Base-by-base conservation (phyloP, 176 grass and related monocot species). In the Triticum monococcum region DNA sequence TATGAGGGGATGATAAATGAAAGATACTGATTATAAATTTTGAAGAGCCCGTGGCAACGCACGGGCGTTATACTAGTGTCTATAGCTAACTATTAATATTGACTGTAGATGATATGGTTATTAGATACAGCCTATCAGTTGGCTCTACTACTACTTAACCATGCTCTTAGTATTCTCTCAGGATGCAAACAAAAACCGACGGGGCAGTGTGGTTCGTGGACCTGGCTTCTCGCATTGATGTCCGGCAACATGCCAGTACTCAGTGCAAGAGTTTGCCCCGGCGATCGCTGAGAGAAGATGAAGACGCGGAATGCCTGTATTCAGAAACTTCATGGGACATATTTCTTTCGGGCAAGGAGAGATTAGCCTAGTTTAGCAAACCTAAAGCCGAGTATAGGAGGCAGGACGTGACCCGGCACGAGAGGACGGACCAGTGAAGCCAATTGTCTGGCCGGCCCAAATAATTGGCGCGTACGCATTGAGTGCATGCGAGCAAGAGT, bases 401-500 rank as follows among this genome's bases (percentile, higher is more conserved):
- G 7, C 79, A 17, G 50, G 57, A 61, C 18, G 63, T 64, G 37
- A 63, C 26, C 83, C 48, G 11, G n/a, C 88, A 86, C 64, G 38
- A 82, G 63, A 78, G 72, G 50, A 78, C 72, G 70, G 14, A 25
- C 67, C 59, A 80, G 72, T 83, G 57, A 87, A 68, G 68, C 85
- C 68, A 87, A 77, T 83, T 87, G 75, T 87, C 83, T 78, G 69
- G 46, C 62, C 80, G 35, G 41, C 67, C 75, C 74, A 22, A 84
- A 87, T 84, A 84, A 87, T 84, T 87, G 80, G 80, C 16, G 37
- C 36, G 2, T 46, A 11, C 13, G 85, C 77, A 86, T 72, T 79
- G 48, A 86, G 76, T 86, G 76, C 75, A 86, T 40, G 54, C 84
- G 79, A 50, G 72, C 88, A 9, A 71, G 79, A 87, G 80, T 86